Evolutionary conservation across 495 filamentous ascomycete genomes (phyloP).

Genomic region (Penicillium pulvis): DNA sequence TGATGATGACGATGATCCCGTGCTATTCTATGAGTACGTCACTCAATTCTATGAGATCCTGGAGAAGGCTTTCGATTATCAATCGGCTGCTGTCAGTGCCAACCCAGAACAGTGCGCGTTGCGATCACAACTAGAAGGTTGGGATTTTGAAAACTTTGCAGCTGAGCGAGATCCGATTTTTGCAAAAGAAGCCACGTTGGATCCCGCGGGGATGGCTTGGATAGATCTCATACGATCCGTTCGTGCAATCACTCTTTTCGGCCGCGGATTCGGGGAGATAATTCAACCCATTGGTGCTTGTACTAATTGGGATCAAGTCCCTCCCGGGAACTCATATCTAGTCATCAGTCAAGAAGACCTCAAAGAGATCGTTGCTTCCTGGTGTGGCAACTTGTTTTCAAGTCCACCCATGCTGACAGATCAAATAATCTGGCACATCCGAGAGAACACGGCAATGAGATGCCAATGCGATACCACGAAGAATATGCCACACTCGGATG

Average conservation of each 20-base stretch:
- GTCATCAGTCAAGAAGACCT: neutral
- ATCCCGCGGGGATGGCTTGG: constrained; percentile 32
- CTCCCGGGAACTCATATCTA: neutral
- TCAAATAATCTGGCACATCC: neutral
- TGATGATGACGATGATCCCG: neutral
- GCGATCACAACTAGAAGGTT: neutral
- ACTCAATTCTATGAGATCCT: neutral
- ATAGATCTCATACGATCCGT: constrained; percentile 36
- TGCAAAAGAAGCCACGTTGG: constrained; percentile 14
- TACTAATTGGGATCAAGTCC: neutral
- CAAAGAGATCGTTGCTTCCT: neutral
- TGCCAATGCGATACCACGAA: neutral
- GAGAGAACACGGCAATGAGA: neutral
- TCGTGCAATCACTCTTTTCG: constrained; percentile 36
- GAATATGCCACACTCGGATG: neutral
- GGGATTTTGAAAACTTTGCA: neutral
- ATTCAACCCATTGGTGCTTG: neutral
- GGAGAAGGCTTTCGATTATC: neutral
- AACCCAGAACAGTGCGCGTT: neutral
- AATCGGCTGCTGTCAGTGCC: neutral
- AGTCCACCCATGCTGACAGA: neutral
- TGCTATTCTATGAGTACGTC: neutral
- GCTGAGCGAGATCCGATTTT: neutral
- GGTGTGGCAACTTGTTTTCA: neutral
- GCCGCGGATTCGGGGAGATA: constrained; percentile 28